phyloP scores from a whole-genome alignment of 345 rosid genomes.

The Eucalyptus tenuipes region DNA sequence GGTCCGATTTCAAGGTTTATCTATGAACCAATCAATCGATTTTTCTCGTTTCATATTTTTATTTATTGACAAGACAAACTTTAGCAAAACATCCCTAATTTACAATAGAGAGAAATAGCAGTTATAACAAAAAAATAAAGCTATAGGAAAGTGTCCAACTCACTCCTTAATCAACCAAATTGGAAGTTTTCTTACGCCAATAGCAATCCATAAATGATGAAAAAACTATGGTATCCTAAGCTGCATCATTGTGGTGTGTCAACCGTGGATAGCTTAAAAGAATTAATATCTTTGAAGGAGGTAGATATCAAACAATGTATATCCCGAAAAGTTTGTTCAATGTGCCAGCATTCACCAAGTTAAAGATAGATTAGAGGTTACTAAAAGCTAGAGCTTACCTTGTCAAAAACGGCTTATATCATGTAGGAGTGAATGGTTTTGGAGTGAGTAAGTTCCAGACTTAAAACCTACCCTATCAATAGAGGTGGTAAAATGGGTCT shows the following conservation, averaged over 20 bases:
- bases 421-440: background rate
- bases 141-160: background rate
- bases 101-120: background rate
- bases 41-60: background rate
- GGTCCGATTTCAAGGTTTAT: rapidly evolving
- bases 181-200: background rate
- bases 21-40: background rate
- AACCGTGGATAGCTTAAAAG: background rate
- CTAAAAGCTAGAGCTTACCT: background rate
- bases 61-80: background rate
- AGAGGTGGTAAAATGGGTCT: too few relatives aligned
- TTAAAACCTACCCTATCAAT: background rate
- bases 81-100: background rate
- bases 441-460: background rate
- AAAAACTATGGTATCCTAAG: background rate
- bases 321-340: background rate
- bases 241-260: background rate
- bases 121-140: background rate
- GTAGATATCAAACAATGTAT: background rate
- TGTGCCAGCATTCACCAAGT: background rate
- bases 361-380: background rate
- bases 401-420: background rate
- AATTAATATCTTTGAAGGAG: background rate
- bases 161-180: background rate
- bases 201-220: background rate